Base-by-base conservation (phyloP, 2,329 filamentous ascomycete genomes). In the Dendrostoma leiphaemia region DNA sequence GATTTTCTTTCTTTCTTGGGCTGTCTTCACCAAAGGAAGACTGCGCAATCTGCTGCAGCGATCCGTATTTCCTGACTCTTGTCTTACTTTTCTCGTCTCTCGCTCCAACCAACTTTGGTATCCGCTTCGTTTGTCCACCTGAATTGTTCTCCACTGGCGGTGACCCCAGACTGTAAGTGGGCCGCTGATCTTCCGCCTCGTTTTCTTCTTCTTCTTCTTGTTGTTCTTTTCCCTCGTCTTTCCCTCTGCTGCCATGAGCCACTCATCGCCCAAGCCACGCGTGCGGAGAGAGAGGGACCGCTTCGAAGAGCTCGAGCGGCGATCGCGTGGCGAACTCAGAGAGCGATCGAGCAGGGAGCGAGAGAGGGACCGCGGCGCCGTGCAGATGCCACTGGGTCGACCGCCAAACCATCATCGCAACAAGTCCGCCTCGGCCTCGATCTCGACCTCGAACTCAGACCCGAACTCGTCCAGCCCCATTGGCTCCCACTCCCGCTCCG, bases 241-340 rank as follows among this genome's bases (percentile, higher is more conserved):
- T 26, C 17, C 23, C 32, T 13, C 31, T 23, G 29, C 21, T 23
- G 32, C 32, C 26, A 50, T 50, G 48, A 50, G 48, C 24, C 13
- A 41, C 55, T 57, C 55, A 44, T 51, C 55, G 40, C 28, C 51
- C 43, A 54, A 53, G 26, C 51, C 51, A 43, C 55, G 51, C 19
- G 55, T 54, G 29, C 55, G 53, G 48, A 51, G 55, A 31, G 51
- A 57, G 24, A 47, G 55, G 29, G 51, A 47, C 43, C 55, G 48
- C 23, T 41, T 49, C 13, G 55, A 57, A 19, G 51, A 57, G 43
- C 38, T 38, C 35, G 47, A 51, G 35, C 50, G 49, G 28, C 40
- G 38, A 34, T 53, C 53, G 24, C 48, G 48, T 28, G 41, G 48
- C 21, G 51, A 51, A 41, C 46, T 55, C 48, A 44, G 50, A 9